Percentiles rank a stretch among this genome's conserved stretches.
phyloP scores from a whole-genome alignment of 441 rosid genomes.

The Adansonia grandidieri region DNA sequence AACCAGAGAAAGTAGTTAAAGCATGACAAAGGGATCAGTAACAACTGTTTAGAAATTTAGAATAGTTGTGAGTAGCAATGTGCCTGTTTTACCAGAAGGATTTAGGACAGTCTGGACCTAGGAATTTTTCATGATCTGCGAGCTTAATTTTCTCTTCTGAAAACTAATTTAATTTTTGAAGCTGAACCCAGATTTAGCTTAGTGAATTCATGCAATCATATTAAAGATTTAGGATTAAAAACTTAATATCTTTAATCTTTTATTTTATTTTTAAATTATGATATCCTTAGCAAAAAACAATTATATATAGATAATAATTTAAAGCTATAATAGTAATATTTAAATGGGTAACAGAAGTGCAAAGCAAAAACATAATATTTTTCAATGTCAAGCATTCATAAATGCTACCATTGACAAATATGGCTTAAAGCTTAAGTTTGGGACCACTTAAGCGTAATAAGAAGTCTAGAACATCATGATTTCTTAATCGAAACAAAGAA shows the following conservation, averaged over 20 bases:
- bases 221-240: too few species aligned
- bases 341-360: background rate
- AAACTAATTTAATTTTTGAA: background rate
- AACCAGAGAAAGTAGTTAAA: background rate
- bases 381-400: conserved; percentile 4
- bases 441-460: background rate
- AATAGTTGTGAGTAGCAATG: background rate
- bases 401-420: background rate
- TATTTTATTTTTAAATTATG: too few species aligned
- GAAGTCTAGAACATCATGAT: background rate
- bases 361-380: background rate
- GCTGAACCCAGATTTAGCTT: background rate
- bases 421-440: background rate
- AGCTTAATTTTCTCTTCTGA: background rate
- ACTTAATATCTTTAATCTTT: too few species aligned
- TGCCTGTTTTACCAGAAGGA: conserved; percentile 21
- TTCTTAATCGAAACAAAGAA: background rate
- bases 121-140: background rate
- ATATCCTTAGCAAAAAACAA: conserved; percentile 27
- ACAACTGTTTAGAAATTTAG: background rate
- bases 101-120: conserved; percentile 21
- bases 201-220: too few species aligned
- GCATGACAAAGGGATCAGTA: background rate
- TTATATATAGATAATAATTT: background rate
- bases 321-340: background rate